phyloP scores from a whole-genome alignment of 2,329 filamentous ascomycete species.

The Stagonosporopsis chrysanthemi region DNA sequence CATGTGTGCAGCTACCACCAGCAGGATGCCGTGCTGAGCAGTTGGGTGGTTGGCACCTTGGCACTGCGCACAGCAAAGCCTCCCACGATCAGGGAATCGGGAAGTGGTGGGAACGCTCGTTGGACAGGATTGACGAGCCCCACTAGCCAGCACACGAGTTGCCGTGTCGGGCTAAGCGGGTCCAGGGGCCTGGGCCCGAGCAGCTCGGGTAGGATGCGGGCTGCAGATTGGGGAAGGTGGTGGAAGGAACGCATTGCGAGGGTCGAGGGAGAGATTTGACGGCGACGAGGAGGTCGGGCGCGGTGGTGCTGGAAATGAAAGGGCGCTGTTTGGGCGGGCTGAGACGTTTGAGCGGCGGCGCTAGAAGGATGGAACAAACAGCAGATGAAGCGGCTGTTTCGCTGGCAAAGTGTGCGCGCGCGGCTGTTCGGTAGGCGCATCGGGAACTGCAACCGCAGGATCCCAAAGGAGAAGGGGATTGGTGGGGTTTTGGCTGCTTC shows the following conservation, averaged over 20 bases:
- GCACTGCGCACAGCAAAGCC: too few species aligned
- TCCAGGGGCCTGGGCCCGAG: slow-evolving; percentile 3
- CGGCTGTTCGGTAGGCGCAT: slow-evolving; percentile 10
- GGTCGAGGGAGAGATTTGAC: background rate
- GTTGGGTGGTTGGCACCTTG: background rate
- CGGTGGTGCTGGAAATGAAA: background rate
- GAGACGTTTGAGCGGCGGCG: slow-evolving; percentile 2
- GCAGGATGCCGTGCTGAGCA: background rate
- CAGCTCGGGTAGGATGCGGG: background rate
- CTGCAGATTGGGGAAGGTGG: slow-evolving; percentile 10
- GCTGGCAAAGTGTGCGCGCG: slow-evolving; percentile 4
- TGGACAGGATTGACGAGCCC: background rate
- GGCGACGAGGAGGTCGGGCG: background rate
- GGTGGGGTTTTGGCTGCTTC: slow-evolving; percentile 7
- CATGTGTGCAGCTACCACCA: background rate
- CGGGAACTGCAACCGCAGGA: slow-evolving; percentile 6
- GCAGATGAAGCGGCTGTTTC: slow-evolving; percentile 13
- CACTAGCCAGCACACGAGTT: slow-evolving; percentile 2
- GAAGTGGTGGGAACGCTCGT: background rate
- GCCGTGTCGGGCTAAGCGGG: slow-evolving; percentile 3
- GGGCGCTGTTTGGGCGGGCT: background rate
- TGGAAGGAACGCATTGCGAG: background rate
- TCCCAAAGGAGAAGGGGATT: slow-evolving; percentile 8
- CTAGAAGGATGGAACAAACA: slow-evolving; percentile 9
- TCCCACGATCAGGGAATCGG: background rate